Base-by-base conservation (phyloP, 1,139 yeast genomes). In the Taphrina confusa region DNA sequence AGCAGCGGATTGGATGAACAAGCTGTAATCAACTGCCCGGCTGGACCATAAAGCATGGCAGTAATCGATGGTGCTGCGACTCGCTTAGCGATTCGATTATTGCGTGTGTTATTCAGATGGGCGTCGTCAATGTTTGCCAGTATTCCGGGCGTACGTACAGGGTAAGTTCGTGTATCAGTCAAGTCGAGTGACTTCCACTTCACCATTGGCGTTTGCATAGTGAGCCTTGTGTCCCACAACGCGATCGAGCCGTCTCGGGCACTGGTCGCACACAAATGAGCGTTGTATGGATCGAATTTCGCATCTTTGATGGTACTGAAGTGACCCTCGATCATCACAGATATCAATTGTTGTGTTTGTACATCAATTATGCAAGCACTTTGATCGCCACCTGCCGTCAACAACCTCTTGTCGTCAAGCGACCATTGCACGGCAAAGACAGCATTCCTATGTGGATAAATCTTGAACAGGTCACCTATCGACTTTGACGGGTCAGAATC, bases 351-450 rank as follows among this genome's bases (percentile, higher is more conserved):
- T 20, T 60, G 62, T 3, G 61, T 50, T 14, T 42, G 46, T 3
- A 57, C 55, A 31, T 61, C 63, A 16, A 61, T 33, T 3, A 61
- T 23, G 16, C 40, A 31, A 0, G 47, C 36, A 9, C 52, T 56
- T 18, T 50, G 58, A 16, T 50, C 61, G 3, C 63, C 61, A 8
- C 58, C 25, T 11, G 61, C 60, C 8, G 63, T 61, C 25, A 59
- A 56, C 8, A 61, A 44, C 37, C 50, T 42, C 30, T 27, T 30
- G 33, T 61, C 61, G 27, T 61, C 63, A 4, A 25, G 22, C 12
- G 61, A 57, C 57, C 60, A 61, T 18, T 36, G 44, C 9, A 61
- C 20, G n/a, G 30, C 50, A 28, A 61, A 61, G 14, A 61, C 45
- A 33, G 61, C 61, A 33, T 61, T 61, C 3, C 51, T 33, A 30